phyloP scores from a whole-genome alignment of 345 rosid genomes.

The Hirschfeldia incana region DNA sequence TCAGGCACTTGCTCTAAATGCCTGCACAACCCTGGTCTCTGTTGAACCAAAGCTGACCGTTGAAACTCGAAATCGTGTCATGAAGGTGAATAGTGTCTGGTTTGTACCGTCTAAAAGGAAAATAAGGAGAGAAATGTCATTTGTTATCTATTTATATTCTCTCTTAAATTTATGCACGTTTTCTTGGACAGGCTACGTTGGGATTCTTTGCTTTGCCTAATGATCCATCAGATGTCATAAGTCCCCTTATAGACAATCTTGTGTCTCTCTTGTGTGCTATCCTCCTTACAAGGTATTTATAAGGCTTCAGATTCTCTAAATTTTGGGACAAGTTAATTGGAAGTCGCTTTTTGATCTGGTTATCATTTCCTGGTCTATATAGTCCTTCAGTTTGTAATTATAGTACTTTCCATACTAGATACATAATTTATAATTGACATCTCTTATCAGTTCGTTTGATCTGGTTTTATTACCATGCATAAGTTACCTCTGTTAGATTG shows the following conservation, averaged over 20 bases:
- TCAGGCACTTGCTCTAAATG: slow-evolving; percentile 92
- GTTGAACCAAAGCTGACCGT: slow-evolving; percentile 96
- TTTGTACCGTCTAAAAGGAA: background rate
- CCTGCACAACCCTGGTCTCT: slow-evolving; percentile 93
- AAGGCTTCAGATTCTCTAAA: slow-evolving; percentile 18
- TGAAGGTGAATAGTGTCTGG: slow-evolving; percentile 63
- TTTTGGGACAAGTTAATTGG: slow-evolving; percentile 12
- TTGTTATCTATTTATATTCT: background rate
- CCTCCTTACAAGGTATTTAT: slow-evolving; percentile 86
- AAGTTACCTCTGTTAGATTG: slow-evolving; percentile 18
- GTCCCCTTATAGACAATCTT: slow-evolving; percentile 87
- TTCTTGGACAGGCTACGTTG: slow-evolving; percentile 77
- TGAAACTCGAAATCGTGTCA: slow-evolving; percentile 86
- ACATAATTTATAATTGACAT: background rate
- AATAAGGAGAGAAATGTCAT: background rate
- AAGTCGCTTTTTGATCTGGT: background rate
- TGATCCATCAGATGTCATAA: slow-evolving; percentile 84
- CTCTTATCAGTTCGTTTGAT: slow-evolving; percentile 14
- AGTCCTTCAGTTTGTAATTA: slow-evolving; percentile 4
- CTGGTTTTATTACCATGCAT: slow-evolving; percentile 5
- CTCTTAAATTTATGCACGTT: slow-evolving; percentile 7
- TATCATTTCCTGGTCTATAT: slow-evolving; percentile 12
- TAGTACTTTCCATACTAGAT: background rate
- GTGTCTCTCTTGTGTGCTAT: slow-evolving; percentile 93
- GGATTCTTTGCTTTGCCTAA: slow-evolving; percentile 92